phyloP scores from a whole-genome alignment of 352 stramenopile species.

The Globisporangium echinulatum region DNA sequence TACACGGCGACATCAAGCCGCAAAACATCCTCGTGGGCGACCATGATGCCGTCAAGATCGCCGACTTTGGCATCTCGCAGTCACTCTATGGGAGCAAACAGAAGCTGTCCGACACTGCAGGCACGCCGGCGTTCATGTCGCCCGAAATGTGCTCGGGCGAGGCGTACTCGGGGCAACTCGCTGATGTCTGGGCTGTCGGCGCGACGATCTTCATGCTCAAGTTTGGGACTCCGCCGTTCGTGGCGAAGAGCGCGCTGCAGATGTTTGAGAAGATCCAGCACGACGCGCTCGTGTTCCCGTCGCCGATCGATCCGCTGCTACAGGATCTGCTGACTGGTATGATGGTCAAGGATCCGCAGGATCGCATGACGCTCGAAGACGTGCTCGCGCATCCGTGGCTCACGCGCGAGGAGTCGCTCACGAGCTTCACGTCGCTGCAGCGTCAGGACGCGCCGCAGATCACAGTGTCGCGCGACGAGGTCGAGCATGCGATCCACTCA shows the following conservation, averaged over 20 bases:
- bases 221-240: slow-evolving; percentile 85
- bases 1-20: slow-evolving; percentile 85
- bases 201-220: slow-evolving; percentile 87
- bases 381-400: slow-evolving; percentile 78
- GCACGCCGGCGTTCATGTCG: slow-evolving; percentile 91
- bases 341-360: slow-evolving; percentile 50
- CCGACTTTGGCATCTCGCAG: slow-evolving; percentile 88
- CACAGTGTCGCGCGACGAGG: slow-evolving; percentile 71
- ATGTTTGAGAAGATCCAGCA: slow-evolving; percentile 88
- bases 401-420: slow-evolving; percentile 53
- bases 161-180: slow-evolving; percentile 81
- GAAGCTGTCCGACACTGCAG: slow-evolving; percentile 70
- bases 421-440: slow-evolving; percentile 9
- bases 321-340: slow-evolving; percentile 57
- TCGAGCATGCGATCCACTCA: slow-evolving; percentile 52
- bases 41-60: slow-evolving; percentile 89
- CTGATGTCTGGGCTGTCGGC: slow-evolving; percentile 89
- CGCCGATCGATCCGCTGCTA: slow-evolving; percentile 40
- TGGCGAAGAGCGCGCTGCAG: slow-evolving; percentile 82
- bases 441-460: slow-evolving; percentile 31
- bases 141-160: slow-evolving; percentile 87
- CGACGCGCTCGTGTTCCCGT: slow-evolving; percentile 59
- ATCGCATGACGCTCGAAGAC: slow-evolving; percentile 53
- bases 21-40: slow-evolving; percentile 86
- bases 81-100: slow-evolving; percentile 78